Conservation (phyloP, 345 rosid genomes). For the Boechera stricta region DNA sequence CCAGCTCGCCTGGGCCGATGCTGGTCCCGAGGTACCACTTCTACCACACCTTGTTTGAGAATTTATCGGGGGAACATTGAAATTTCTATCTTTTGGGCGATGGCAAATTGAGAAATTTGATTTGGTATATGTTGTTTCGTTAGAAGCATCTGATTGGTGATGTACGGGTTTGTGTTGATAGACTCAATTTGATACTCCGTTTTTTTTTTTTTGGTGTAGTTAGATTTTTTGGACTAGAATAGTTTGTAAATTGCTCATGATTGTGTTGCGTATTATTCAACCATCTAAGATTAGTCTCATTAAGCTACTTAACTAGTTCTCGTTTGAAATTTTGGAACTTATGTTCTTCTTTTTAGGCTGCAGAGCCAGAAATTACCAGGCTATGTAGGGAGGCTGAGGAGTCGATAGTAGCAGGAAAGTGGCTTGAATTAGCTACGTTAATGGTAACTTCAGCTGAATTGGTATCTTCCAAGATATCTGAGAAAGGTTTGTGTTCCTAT, state of each 20-base stretch:
- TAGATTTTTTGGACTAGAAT: conserved; percentile 2
- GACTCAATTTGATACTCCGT: not conserved
- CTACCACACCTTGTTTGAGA: not conserved
- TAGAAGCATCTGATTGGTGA: conserved; percentile 12
- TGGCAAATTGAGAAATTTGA: not conserved
- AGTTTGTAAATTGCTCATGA: not conserved
- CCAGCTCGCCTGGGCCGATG: conserved; percentile 96
- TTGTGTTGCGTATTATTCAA: conserved; percentile 9
- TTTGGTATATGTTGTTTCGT: not conserved
- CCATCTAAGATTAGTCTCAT: not conserved
- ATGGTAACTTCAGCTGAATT: conserved; percentile 93
- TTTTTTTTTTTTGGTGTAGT: not conserved
- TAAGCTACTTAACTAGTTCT: not conserved
- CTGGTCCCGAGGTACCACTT: conserved; percentile 84
- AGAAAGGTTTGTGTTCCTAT: conserved; percentile 64
- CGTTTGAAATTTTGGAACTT: not conserved
- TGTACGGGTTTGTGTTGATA: not conserved
- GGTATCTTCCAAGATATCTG: conserved; percentile 85
- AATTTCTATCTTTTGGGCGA: not conserved
- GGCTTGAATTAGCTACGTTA: conserved; percentile 82
- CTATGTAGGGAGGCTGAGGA: conserved; percentile 86
- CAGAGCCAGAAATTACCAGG: conserved; percentile 74
- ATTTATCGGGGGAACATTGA: not conserved
- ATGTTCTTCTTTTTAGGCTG: conserved; percentile 55
- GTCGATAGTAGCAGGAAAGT: conserved; percentile 61